A percentile compares a stretch with the other conserved stretches of the same genome.
Conservation (phyloP, 108 stramenopile genomes). For the Cylindrotheca closterium region DNA sequence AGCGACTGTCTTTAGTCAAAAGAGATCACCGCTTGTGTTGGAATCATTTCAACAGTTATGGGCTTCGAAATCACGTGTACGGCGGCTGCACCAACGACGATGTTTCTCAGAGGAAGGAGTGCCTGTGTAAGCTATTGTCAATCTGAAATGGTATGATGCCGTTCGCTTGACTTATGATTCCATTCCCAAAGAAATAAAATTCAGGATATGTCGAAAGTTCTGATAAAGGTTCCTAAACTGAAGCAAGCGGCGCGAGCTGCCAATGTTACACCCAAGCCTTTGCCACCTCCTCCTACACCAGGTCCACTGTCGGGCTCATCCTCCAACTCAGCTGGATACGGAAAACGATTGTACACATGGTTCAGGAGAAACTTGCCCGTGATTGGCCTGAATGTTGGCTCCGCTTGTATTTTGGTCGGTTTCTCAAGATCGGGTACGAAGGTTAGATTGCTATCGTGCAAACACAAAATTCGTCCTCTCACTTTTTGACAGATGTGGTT, state of each 20-base stretch:
- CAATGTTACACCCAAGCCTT: constrained; percentile 17
- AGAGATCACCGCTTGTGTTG: too few species aligned
- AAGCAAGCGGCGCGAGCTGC: background rate
- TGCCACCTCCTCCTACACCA: constrained; percentile 14
- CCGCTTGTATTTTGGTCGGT: constrained; percentile 58
- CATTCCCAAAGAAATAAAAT: constrained; percentile 11
- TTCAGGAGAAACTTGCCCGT: constrained; percentile 55
- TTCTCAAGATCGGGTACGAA: constrained; percentile 54
- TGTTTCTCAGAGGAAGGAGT: too few species aligned
- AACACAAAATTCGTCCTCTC: constrained; percentile 32
- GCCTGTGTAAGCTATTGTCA: too few species aligned
- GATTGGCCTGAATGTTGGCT: constrained; percentile 71
- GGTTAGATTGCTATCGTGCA: too few species aligned
- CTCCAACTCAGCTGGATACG: constrained; percentile 3
- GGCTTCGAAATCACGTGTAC: background rate
- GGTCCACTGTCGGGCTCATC: background rate
- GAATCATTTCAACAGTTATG: too few species aligned
- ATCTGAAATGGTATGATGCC: too few species aligned
- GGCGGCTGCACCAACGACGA: too few species aligned
- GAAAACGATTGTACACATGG: constrained; percentile 27
- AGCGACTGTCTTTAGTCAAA: too few species aligned
- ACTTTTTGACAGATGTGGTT: constrained; percentile 48
- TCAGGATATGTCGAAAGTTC: constrained; percentile 25
- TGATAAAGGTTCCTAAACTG: background rate
- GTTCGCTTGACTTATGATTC: constrained; percentile 41